phyloP scores from a whole-genome alignment of 1,284 basidiomycete species.

The Rhodotorula sp. region DNA sequence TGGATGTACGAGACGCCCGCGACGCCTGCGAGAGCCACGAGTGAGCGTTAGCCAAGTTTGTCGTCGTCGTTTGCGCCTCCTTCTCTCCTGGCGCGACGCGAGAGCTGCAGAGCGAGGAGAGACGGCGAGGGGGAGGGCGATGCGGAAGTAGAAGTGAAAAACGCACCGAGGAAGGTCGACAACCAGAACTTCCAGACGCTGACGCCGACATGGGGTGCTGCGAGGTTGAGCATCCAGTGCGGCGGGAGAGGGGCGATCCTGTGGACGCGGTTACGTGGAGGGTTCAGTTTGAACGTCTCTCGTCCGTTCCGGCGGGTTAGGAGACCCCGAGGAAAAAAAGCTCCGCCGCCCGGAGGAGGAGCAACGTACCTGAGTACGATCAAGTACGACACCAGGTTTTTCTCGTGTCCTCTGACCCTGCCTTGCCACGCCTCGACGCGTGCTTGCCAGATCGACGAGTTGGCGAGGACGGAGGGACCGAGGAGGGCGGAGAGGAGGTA shows the following conservation, averaged over 20 bases:
- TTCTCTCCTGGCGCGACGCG: no score
- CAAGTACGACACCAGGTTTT: slow-evolving; percentile 81
- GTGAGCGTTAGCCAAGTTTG: no score
- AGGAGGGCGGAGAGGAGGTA: slow-evolving; percentile 87
- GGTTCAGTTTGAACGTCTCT: no score
- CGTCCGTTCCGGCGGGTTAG: no score
- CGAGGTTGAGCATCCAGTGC: slow-evolving; percentile 92
- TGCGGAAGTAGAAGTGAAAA: not conserved
- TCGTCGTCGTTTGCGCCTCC: no score
- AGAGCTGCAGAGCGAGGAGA: no score
- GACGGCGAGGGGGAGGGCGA: not conserved
- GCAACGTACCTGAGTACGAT: slow-evolving; percentile 63
- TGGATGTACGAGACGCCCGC: slow-evolving; percentile 91
- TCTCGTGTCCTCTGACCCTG: slow-evolving; percentile 67
- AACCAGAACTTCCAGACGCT: slow-evolving; percentile 77
- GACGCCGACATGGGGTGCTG: slow-evolving; percentile 92
- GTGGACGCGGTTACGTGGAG: not conserved
- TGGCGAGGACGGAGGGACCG: slow-evolving; percentile 77
- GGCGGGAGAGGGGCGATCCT: slow-evolving; percentile 88
- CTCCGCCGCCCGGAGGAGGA: no score
- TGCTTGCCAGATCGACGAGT: slow-evolving; percentile 71
- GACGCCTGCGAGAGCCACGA: slow-evolving; percentile 52
- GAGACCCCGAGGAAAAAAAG: not conserved
- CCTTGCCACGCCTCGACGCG: slow-evolving; percentile 75
- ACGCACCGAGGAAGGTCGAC: slow-evolving; percentile 73